A percentile compares a stretch with the other conserved stretches of the same genome.
These are phyloP conservation scores for Actinomucor elegans DNA, from an alignment of 371 early-diverging fungal species.

Conservation along the genomic window DNA sequence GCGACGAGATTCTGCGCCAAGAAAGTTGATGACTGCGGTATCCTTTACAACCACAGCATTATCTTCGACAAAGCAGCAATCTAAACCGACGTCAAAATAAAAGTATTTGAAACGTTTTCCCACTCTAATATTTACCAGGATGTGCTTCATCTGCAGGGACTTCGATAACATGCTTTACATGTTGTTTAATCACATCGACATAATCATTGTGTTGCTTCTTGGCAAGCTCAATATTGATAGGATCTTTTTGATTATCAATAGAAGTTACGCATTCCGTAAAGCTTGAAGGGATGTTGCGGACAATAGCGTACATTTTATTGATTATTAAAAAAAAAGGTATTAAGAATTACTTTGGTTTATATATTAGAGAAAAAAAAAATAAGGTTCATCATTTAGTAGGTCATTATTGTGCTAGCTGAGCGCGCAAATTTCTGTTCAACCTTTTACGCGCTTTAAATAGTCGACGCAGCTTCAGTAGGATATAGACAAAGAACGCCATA, in stretches of 20 bases:
- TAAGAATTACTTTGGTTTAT: neutral
- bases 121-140: conserved; percentile 13
- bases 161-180: conserved; percentile 18
- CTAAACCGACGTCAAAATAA: neutral
- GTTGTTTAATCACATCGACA: conserved; percentile 14
- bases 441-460: conserved; percentile 15
- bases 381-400: neutral
- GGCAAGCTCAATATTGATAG: conserved; percentile 25
- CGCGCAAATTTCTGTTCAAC: conserved; percentile 11
- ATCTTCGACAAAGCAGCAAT: conserved; percentile 43
- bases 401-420: conserved; percentile 10
- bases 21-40: conserved; percentile 23
- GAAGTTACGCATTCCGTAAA: conserved; percentile 25
- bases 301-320: conserved; percentile 20
- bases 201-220: conserved; percentile 28
- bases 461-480: conserved; percentile 5
- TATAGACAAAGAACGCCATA: conserved; percentile 6
- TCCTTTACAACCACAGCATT: conserved; percentile 27
- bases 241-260: conserved; percentile 13
- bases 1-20: conserved; percentile 29
- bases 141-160: conserved; percentile 25
- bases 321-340: neutral
- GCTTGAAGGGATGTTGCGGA: conserved; percentile 19
- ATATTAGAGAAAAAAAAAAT: neutral
- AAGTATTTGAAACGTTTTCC: neutral